phyloP scores from a whole-genome alignment of 2,329 filamentous ascomycete genomes.

The Alternaria sp. region DNA sequence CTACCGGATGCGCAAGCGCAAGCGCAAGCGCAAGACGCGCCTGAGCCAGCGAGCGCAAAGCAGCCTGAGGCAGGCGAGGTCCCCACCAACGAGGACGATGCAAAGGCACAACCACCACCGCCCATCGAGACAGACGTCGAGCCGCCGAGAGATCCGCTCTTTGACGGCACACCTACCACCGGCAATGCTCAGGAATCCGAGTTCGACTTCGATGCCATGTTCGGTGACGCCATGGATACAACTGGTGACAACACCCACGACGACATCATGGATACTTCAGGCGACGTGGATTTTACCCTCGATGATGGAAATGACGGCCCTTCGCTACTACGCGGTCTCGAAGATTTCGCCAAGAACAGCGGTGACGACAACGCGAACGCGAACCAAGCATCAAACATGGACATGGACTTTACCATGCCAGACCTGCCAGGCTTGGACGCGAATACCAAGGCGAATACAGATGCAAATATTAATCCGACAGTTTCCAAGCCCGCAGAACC shows the following conservation, averaged over 20 bases:
- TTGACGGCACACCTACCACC: constrained; percentile 43
- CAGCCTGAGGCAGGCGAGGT: constrained; percentile 22
- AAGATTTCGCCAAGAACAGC: constrained; percentile 47
- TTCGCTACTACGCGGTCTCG: constrained; percentile 48
- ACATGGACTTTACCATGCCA: constrained; percentile 46
- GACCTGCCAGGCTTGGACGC: constrained; percentile 39
- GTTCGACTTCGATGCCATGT: constrained; percentile 53
- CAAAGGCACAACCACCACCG: constrained; percentile 12
- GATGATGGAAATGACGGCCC: constrained; percentile 41
- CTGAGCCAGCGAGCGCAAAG: constrained; percentile 19
- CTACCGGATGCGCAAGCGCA: constrained; percentile 6
- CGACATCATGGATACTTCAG: constrained; percentile 40
- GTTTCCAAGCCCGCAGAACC: constrained; percentile 19
- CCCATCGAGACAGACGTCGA: constrained; percentile 30
- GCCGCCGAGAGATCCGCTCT: constrained; percentile 39
- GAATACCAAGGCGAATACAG: constrained; percentile 17
- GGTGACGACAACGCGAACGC: constrained; percentile 26
- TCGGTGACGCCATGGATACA: constrained; percentile 44
- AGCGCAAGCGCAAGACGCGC: constrained; percentile 12
- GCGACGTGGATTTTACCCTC: constrained; percentile 46
- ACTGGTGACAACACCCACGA: constrained; percentile 28
- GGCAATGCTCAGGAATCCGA: constrained; percentile 46
- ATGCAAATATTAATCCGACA: constrained; percentile 3
- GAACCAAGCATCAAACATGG: constrained; percentile 28
- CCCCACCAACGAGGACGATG: constrained; percentile 26